These are phyloP conservation scores for Fraxinus americana DNA, from an alignment of 257 asterid genomes.

Conservation along the genomic window DNA sequence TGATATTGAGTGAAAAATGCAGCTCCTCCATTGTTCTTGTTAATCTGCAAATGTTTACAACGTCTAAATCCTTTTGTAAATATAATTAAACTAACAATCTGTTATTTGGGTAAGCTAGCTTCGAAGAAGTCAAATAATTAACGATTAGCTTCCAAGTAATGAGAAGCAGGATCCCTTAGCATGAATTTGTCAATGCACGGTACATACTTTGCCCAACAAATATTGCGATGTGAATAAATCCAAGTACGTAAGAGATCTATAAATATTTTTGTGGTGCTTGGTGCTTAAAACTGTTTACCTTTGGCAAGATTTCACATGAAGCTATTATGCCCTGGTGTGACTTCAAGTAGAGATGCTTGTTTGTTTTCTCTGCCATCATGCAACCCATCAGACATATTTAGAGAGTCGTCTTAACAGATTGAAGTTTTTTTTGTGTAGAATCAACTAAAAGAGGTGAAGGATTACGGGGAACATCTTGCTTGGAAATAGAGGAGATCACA, in stretches of 20 bases:
- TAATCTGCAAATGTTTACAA: background rate
- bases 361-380: background rate
- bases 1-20: background rate
- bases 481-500: slow-evolving; percentile 27
- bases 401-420: slow-evolving; percentile 4
- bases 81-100: background rate
- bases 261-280: background rate
- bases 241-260: background rate
- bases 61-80: background rate
- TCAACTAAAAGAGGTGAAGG: slow-evolving; percentile 18
- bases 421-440: slow-evolving; percentile 18
- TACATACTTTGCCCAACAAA: background rate
- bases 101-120: background rate
- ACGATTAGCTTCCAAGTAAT: background rate
- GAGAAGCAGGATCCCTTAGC: background rate
- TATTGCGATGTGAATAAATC: background rate
- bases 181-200: background rate
- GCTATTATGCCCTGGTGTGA: background rate
- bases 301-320: slow-evolving; percentile 17
- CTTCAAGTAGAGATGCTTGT: background rate
- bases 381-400: background rate
- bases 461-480: slow-evolving; percentile 14
- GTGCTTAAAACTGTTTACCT: background rate
- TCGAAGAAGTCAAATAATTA: background rate
- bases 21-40: background rate